Evolutionary conservation across 2,329 filamentous ascomycete genomes (phyloP), one percentile per base, ranked within the genome.

Genomic region (Neofusicoccum sp.): DNA sequence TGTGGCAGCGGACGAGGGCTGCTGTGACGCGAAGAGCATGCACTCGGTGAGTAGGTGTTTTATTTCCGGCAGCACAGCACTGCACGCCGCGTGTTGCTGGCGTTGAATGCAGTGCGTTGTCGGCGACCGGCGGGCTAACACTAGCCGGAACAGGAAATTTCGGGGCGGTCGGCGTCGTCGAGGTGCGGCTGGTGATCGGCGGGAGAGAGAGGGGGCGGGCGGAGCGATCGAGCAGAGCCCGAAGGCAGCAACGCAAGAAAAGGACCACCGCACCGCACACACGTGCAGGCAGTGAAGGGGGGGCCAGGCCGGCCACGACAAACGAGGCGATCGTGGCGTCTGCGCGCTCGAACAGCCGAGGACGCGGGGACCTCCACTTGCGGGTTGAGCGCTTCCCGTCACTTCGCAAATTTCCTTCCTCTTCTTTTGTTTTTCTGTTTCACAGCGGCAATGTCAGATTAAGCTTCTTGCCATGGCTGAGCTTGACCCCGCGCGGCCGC

Each of bases 111-210:
- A 20, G 20, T 20, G 20, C 20, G 20, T 20, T 20, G 20, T 20
- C 20, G 20, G 20, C 20, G 20, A 20, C 20, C 20, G 20, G 20
- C 20, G 20, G 20, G 20, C 51, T 56, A 26, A 56, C 40, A 31
- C 51, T 56, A 56, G 51, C 51, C 51, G 8, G n/a, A 56, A 56
- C 51, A 44, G 51, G 51, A 56, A 56, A 41, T 56, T 43, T 56
- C 51, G 5, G 40, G 7, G 11, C 38, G 33, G 9, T 56, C 36
- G 26, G 24, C 12, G 14, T 31, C 36, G 26, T 31, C 26, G 12
- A 24, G 31, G 14, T 28, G n/a, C 8, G 38, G 36, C 2, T 56
- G 26, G 38, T 43, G 51, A 56, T 43, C 51, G 36, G 28, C 36
- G 4, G 7, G 26, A 26, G n/a, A 24, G n/a, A 7, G 51, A 20